A percentile compares a stretch with the other conserved stretches of the same genome.
These are phyloP conservation scores for Entelexis sorbosivorans DNA, from an alignment of 1,139 yeast species.

Conservation along the genomic window DNA sequence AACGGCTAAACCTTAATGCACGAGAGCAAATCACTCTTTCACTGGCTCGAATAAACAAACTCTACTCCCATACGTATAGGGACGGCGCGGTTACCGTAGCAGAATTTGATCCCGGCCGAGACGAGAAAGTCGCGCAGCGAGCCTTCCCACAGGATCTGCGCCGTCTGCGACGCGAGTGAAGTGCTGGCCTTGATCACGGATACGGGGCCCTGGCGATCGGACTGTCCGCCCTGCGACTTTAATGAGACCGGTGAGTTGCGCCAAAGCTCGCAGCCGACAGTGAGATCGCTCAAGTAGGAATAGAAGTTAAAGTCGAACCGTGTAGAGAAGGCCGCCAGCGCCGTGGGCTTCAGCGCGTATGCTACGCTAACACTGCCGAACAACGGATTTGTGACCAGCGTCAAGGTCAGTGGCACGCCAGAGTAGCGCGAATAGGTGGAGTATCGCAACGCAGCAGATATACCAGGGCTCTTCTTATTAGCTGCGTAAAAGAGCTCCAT, in stretches of 20 bases:
- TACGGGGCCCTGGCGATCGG: constrained; percentile 17
- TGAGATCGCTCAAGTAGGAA: constrained; percentile 78
- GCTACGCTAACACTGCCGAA: constrained; percentile 85
- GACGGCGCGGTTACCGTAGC: constrained; percentile 23
- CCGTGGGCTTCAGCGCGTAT: constrained; percentile 72
- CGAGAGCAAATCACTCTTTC: neutral
- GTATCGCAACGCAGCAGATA: constrained; percentile 76
- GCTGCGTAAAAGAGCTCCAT: constrained; percentile 88
- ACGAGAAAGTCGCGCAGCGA: constrained; percentile 67
- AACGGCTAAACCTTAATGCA: too few relatives aligned
- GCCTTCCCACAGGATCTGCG: constrained; percentile 80
- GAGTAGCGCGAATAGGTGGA: constrained; percentile 78
- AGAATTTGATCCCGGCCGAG: constrained; percentile 58
- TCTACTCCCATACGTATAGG: constrained; percentile 22
- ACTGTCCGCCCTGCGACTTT: constrained; percentile 1
- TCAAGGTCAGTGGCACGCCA: constrained; percentile 81
- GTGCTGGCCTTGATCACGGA: constrained; percentile 63
- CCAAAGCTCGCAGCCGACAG: constrained; percentile 81
- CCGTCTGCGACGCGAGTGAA: constrained; percentile 49
- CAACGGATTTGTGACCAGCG: constrained; percentile 78
- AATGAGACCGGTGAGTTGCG: constrained; percentile 29
- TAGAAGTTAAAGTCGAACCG: constrained; percentile 82
- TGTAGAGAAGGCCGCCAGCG: constrained; percentile 68
- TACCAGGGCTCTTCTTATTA: constrained; percentile 51
- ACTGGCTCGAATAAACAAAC: constrained; percentile 19